Base-by-base conservation (phyloP, 305 asterid species). In the Ajuga reptans region DNA sequence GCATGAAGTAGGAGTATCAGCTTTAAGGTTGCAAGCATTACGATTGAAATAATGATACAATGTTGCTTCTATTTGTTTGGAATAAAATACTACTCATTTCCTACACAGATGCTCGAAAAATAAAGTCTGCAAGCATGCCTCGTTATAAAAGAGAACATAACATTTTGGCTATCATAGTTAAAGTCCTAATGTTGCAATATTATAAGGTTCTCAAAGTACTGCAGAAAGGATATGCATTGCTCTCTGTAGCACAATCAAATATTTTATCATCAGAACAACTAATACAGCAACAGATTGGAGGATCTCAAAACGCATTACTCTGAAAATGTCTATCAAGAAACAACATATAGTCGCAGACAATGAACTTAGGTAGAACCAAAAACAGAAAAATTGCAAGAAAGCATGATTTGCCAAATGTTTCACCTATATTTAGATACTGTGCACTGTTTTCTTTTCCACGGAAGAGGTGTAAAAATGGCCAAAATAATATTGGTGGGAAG, bases 401-500 rank as follows among this genome's bases (percentile, higher is more conserved):
- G 42, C 0, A 9, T 45, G 49, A 37, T 27, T 14, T 15, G 36
- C 59, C 58, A 11, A 64, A 45, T 6, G 16, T 51, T 36, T 45
- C 52, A 39, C 27, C 21, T 14, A n/a, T 9, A 45, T 29, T 9
- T 43, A 66, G 17, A 50, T 27, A 39, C 51, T 15, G 34, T 21
- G 12, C 47, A 31, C 36, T 14, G 54, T 9, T 31, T 64, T 64
- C 27, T 4, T 37, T 55, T 43, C 16, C 0, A 24, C 12, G 39
- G 58, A 42, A 21, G 56, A 39, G 31, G 67, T n/a, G 17, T 17
- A 33, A 41, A 59, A 34, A 50, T 0, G 12, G 17, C 37, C 42
- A 66, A 56, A 37, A 4, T 34, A 63, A 69, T 62, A 56, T 69
- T 16, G 74, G 70, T 74, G 77, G 60, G 75, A 50, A 67, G 54